Evolutionary conservation across 352 stramenopile species (phyloP).

Genomic region (Achlya hypogyna): DNA sequence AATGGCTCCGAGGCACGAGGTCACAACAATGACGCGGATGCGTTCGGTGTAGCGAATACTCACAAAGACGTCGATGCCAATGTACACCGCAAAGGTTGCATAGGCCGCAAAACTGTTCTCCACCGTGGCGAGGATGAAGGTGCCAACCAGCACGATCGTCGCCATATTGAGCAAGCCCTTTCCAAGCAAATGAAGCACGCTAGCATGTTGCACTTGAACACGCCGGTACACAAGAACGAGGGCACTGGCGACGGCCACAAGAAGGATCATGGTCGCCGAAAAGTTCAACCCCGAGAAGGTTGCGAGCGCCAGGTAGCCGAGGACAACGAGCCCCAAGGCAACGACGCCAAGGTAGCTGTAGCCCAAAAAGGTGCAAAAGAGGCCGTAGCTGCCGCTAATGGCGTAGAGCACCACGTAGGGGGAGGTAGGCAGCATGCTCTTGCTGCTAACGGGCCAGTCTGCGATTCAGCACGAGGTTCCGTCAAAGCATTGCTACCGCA

Average conservation of each 20-base stretch:
- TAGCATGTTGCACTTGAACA: neutral
- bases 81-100: neutral
- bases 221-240: conserved; percentile 3
- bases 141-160: neutral
- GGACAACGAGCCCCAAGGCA: neutral
- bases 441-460: neutral
- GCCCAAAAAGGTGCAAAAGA: neutral
- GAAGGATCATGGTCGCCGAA: conserved; percentile 4
- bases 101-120: neutral
- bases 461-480: neutral
- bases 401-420: neutral
- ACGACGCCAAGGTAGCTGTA: neutral
- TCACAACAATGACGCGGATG: conserved; percentile 6
- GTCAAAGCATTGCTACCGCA: neutral
- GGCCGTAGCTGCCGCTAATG: neutral
- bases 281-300: neutral
- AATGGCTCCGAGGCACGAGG: neutral
- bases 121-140: neutral
- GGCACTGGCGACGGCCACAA: neutral
- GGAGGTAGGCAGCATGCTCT: neutral
- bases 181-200: neutral
- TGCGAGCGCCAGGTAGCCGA: conserved; percentile 9
- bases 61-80: conserved; percentile 1
- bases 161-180: conserved; percentile 4
- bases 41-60: neutral